phyloP scores from a whole-genome alignment of 345 rosid species.

The Cochlearia excelsa region DNA sequence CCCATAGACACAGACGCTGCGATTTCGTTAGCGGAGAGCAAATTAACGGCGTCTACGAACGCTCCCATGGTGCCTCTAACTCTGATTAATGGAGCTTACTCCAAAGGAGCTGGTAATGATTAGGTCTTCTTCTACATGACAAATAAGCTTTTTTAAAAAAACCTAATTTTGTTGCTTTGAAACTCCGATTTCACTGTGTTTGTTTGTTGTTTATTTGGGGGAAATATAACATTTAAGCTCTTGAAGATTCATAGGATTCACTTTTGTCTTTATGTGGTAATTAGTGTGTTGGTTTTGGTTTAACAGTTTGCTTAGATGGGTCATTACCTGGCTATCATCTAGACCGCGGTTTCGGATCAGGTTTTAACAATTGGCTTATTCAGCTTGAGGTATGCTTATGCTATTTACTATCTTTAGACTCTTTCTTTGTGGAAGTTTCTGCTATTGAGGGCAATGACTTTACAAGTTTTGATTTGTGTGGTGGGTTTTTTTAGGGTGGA shows the following conservation, averaged over 20 bases:
- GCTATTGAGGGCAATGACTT: constrained; percentile 1
- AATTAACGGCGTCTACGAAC: constrained; percentile 23
- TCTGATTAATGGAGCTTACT: constrained; percentile 75
- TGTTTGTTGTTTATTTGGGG: too few relatives aligned
- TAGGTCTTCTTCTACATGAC: not conserved
- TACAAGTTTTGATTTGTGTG: not conserved
- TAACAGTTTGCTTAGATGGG: constrained; percentile 87
- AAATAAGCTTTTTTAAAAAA: too few relatives aligned
- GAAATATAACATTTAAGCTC: too few relatives aligned
- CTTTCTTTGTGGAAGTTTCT: not conserved
- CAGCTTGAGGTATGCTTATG: constrained; percentile 66
- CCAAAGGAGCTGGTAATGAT: constrained; percentile 77
- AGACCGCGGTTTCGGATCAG: constrained; percentile 70
- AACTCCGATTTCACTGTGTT: too few relatives aligned
- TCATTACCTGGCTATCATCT: constrained; percentile 84
- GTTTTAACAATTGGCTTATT: constrained; percentile 80
- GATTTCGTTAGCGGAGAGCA: constrained; percentile 33
- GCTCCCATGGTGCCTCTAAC: constrained; percentile 67
- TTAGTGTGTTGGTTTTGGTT: not conserved
- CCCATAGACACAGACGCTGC: constrained; percentile 26
- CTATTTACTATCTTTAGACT: not conserved
- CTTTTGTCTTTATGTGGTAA: too few relatives aligned
- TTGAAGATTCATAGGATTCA: too few relatives aligned
- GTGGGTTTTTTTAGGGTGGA: constrained; percentile 58
- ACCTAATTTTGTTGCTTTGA: not conserved